These are phyloP conservation scores for Blastobotrys ciferrii DNA, from an alignment of 1,139 yeast species.

Conservation along the genomic window DNA sequence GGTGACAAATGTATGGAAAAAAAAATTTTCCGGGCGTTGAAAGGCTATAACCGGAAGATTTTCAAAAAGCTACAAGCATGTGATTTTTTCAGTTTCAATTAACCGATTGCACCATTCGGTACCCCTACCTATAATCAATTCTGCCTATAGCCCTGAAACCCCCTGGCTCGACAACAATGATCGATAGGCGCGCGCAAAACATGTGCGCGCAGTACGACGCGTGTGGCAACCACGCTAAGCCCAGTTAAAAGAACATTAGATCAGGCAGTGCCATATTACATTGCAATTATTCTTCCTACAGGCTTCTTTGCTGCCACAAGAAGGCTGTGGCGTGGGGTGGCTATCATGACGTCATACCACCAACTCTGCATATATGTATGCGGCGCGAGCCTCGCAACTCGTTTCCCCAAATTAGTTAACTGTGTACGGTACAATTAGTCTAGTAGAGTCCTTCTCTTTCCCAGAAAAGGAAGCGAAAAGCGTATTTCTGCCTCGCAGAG, in stretches of 20 bases:
- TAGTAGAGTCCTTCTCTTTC: no score
- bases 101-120: not conserved
- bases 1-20: not conserved
- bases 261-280: not conserved
- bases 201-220: not conserved
- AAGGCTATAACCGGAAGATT: not conserved
- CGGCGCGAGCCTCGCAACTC: no score
- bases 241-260: not conserved
- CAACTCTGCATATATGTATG: no score
- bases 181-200: not conserved
- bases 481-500: no score
- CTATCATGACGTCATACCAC: not conserved
- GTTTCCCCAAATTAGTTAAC: no score
- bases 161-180: no score
- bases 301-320: not conserved
- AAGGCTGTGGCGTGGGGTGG: not conserved
- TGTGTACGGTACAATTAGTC: no score
- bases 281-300: not conserved
- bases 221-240: not conserved
- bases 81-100: not conserved
- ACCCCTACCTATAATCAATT: not conserved
- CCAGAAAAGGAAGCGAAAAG: no score
- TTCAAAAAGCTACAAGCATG: not conserved
- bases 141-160: not conserved
- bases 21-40: not conserved